These are phyloP conservation scores for Botrytis aclada DNA, from an alignment of 2,329 filamentous ascomycete species.

Conservation along the genomic window DNA sequence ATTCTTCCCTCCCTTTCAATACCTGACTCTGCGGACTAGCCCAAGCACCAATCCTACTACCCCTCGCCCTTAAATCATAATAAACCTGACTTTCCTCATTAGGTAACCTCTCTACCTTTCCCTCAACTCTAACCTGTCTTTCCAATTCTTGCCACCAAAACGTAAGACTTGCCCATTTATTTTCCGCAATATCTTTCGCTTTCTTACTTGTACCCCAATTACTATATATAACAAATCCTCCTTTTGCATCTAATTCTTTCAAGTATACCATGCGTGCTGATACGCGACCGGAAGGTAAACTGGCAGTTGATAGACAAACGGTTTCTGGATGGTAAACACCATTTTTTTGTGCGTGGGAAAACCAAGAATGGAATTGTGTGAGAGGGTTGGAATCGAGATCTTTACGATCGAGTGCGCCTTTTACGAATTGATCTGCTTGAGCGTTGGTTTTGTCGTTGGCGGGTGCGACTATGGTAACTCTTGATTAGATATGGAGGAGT, in stretches of 20 bases:
- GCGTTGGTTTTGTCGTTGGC: slow-evolving; percentile 54
- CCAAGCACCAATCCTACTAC: slow-evolving; percentile 87
- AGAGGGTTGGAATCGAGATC: slow-evolving; percentile 68
- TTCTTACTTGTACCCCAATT: slow-evolving; percentile 81
- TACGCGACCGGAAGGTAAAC: slow-evolving; percentile 78
- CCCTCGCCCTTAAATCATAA: slow-evolving; percentile 68
- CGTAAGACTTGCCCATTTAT: slow-evolving; percentile 76
- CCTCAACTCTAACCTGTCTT: slow-evolving; percentile 88
- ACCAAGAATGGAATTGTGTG: slow-evolving; percentile 88
- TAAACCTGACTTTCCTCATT: slow-evolving; percentile 69
- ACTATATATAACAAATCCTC: slow-evolving; percentile 86
- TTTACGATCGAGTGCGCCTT: slow-evolving; percentile 56
- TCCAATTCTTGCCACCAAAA: slow-evolving; percentile 90
- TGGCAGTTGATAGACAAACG: slow-evolving; percentile 80
- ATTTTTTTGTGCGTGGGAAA: slow-evolving; percentile 62
- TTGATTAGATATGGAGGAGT: slow-evolving; percentile 1
- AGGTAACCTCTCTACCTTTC: slow-evolving; percentile 62
- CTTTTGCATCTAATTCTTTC: slow-evolving; percentile 76
- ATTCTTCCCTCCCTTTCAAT: slow-evolving; percentile 64
- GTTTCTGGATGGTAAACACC: slow-evolving; percentile 76
- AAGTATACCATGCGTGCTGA: slow-evolving; percentile 87
- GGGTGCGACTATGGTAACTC: slow-evolving; percentile 53
- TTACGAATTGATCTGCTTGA: slow-evolving; percentile 75
- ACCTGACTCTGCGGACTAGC: slow-evolving; percentile 85
- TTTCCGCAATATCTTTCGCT: slow-evolving; percentile 65